A percentile compares a stretch with the other conserved stretches of the same genome.
Evolutionary conservation across 192 early-diverging fungal species (phyloP).

Genomic region (Gamsiella multidivaricata): DNA sequence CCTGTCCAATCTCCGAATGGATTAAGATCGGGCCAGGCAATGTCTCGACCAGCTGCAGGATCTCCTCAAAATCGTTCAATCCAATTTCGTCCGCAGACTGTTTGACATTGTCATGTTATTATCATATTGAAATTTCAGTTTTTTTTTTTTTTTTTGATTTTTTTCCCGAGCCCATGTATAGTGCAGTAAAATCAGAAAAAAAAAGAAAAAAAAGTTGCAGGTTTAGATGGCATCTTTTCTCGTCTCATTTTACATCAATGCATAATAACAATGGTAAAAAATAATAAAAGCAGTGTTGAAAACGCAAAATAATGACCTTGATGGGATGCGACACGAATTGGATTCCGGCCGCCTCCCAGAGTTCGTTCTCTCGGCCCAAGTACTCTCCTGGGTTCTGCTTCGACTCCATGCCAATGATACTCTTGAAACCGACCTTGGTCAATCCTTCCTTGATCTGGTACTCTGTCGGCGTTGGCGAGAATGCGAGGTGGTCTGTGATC

Average conservation of each 20-base stretch:
- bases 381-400: constrained; percentile 50
- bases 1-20: constrained; percentile 51
- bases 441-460: constrained; percentile 33
- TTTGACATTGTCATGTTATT: background rate
- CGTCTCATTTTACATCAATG: no score
- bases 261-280: no score
- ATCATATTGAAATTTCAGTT: background rate
- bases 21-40: constrained; percentile 41
- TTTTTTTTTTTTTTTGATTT: background rate
- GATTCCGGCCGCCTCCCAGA: constrained; percentile 24
- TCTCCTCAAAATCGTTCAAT: constrained; percentile 45
- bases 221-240: constrained; percentile 46
- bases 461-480: constrained; percentile 44
- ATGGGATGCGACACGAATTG: constrained; percentile 45
- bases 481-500: constrained; percentile 49
- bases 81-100: constrained; percentile 43
- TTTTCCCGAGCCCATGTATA: background rate
- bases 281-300: background rate
- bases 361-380: constrained; percentile 1
- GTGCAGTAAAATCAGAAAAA: background rate
- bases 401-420: constrained; percentile 47
- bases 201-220: constrained; percentile 4
- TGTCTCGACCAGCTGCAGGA: constrained; percentile 40
- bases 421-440: constrained; percentile 46
- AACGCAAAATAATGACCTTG: constrained; percentile 28